Evolutionary conservation across 495 filamentous ascomycete species (phyloP), one percentile per base, ranked within the genome.

Genomic region (Physcia stellaris): DNA sequence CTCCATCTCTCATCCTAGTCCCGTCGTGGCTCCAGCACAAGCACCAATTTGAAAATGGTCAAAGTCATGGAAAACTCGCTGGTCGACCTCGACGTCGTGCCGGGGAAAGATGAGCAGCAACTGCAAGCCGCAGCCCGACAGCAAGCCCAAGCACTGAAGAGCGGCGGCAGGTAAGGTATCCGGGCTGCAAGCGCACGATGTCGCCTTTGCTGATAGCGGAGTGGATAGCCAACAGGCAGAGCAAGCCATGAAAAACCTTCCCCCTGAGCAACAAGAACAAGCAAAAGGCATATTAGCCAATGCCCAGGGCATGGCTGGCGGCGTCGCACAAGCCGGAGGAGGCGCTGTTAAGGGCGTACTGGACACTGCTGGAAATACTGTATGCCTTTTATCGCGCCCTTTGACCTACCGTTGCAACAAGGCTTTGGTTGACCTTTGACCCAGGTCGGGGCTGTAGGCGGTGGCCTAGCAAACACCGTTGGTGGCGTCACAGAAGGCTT

Each of bases 331-430:
- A 21, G 45, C 46, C 9, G 37, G 35, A 3, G 46, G 46, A 3
- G 46, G 46, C 15, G 46, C 34, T 1, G 41, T 45, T 1, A 48
- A 48, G 13, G 46, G 46, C 4, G 33, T 48, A 2, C 37, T 48
- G 9, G 46, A 48, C 41, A 48, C 46, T 1, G 41, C 46, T 13
- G 46, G 46, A 20, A 45, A 48, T 12, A 48, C 46, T 9, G 46
- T 48, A 18, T 24, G 40, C 34, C 18, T 7, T 24, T 37, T 6
- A 37, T 24, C 6, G 15, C 11, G 20, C 11, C 9, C 11, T 26
- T 20, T 27, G 4, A 15, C 10, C n/a, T 16, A 24, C 4, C n/a
- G 6, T 11, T 21, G 13, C 24, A 33, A n/a, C 3, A 3, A 26
- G 0, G 24, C 9, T 24, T 23, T 13, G 26, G 26, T 16, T 34